A percentile compares a stretch with the other conserved stretches of the same genome.
phyloP scores from a whole-genome alignment of 2,329 filamentous ascomycete genomes.

The Onygena corvina region DNA sequence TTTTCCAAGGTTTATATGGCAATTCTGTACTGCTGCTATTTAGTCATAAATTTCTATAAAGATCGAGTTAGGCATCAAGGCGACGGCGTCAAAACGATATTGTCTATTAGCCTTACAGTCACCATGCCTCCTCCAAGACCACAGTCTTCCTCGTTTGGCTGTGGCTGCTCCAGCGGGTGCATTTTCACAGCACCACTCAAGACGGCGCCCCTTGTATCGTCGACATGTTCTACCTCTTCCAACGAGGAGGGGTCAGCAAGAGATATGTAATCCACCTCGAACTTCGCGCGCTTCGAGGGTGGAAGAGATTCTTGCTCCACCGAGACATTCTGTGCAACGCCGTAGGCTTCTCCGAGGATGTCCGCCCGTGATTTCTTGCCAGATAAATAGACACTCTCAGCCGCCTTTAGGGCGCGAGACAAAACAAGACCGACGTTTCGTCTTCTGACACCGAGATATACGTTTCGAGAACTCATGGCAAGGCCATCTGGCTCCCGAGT shows the following conservation, averaged over 20 bases:
- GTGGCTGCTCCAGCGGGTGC: conserved; percentile 61
- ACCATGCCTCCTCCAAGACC: conserved; percentile 61
- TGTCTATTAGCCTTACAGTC: conserved; percentile 81
- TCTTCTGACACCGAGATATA: conserved; percentile 71
- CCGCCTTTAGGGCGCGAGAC: conserved; percentile 54
- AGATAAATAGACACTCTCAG: conserved; percentile 52
- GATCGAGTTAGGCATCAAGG: conserved; percentile 3
- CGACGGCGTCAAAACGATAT: conserved; percentile 55
- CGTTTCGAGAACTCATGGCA: conserved; percentile 84
- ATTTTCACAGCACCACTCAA: conserved; percentile 87
- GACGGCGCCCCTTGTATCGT: conserved; percentile 60
- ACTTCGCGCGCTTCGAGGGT: conserved; percentile 52
- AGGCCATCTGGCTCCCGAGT: conserved; percentile 67
- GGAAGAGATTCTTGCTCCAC: conserved; percentile 50
- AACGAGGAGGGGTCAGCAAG: conserved; percentile 75
- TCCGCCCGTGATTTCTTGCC: conserved; percentile 46
- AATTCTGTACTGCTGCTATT: no score
- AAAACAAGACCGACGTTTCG: conserved; percentile 62
- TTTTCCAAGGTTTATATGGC: no score
- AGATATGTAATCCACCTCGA: conserved; percentile 86
- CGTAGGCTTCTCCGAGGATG: conserved; percentile 60
- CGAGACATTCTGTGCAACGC: conserved; percentile 44
- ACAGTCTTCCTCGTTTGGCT: conserved; percentile 56
- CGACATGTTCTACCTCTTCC: conserved; percentile 61
- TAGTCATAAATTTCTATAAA: no score